Conservation (phyloP, 306 rosid genomes). For the Inga laurina region DNA sequence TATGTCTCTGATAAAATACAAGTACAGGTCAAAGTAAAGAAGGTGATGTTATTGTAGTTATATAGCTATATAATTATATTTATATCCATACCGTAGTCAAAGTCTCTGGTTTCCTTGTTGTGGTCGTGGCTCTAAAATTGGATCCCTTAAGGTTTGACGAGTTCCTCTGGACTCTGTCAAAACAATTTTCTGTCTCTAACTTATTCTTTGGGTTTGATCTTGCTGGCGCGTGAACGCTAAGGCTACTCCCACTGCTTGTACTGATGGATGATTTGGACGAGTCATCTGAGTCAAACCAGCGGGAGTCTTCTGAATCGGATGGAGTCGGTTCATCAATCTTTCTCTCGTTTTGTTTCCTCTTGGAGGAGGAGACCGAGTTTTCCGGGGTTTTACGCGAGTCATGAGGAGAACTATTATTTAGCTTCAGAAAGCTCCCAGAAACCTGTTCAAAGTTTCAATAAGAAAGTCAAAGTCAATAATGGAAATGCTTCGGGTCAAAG, state of each 20-base stretch:
- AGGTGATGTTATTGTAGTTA: not conserved
- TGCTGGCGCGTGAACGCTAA: not conserved
- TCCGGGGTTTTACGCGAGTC: constrained; percentile 27
- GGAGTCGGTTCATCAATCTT: constrained; percentile 30
- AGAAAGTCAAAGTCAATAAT: not conserved
- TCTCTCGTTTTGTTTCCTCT: constrained; percentile 31
- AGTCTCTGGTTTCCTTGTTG: constrained; percentile 33
- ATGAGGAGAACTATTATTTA: constrained; percentile 11
- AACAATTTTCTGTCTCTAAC: constrained; percentile 2
- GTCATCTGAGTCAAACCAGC: constrained; percentile 46
- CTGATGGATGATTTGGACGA: constrained; percentile 19
- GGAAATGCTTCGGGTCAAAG: not conserved
- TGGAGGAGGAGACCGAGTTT: constrained; percentile 30
- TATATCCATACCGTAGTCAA: constrained; percentile 30
- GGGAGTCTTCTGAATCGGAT: constrained; percentile 40
- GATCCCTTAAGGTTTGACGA: constrained; percentile 29
- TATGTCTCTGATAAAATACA: not conserved
- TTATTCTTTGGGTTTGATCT: constrained; percentile 2
- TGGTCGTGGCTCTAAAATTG: constrained; percentile 24
- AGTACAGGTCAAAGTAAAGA: not conserved
- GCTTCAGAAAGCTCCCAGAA: constrained; percentile 43
- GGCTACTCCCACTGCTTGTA: constrained; percentile 31
- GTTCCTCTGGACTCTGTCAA: constrained; percentile 26
- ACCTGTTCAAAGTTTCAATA: constrained; percentile 42
- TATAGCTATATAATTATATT: not conserved